These are phyloP conservation scores for Fraxinus angustifolia DNA, from an alignment of 305 asterid genomes.

Conservation along the genomic window DNA sequence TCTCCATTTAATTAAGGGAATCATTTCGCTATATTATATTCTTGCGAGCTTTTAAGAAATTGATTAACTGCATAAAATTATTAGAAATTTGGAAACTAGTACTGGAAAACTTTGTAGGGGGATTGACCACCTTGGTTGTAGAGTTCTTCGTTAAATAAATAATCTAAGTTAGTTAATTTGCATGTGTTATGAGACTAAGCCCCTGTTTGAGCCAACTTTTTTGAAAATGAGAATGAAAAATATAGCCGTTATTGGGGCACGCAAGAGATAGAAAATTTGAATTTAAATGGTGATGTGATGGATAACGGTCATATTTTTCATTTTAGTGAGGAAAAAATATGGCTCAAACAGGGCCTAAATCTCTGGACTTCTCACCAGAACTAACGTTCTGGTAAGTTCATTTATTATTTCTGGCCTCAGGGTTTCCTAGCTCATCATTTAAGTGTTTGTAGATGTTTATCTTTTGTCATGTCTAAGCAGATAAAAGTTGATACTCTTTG, in stretches of 20 bases:
- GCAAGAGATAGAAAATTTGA: too few species aligned
- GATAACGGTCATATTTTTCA: too few species aligned
- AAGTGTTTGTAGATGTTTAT: constrained; percentile 17
- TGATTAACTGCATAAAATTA: background rate
- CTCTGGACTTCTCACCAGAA: background rate
- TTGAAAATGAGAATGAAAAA: too few species aligned
- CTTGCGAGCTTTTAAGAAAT: constrained; percentile 15
- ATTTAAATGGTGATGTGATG: too few species aligned
- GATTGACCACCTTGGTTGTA: background rate
- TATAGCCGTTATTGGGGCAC: too few species aligned
- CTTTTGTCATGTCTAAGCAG: constrained; percentile 38
- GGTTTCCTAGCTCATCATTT: background rate
- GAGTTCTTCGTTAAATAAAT: background rate
- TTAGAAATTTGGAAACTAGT: background rate
- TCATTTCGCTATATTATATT: constrained; percentile 1
- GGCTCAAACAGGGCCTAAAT: too few species aligned
- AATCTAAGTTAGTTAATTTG: background rate
- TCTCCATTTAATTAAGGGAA: background rate
- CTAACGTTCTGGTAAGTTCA: too few species aligned
- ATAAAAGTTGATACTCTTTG: constrained; percentile 72
- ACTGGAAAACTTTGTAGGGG: background rate
- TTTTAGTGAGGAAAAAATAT: too few species aligned
- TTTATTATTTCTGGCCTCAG: background rate
- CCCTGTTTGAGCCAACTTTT: too few species aligned
- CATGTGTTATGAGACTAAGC: background rate